phyloP scores from a whole-genome alignment of 129 eudicot genomes.

The Deinandra increscens region DNA sequence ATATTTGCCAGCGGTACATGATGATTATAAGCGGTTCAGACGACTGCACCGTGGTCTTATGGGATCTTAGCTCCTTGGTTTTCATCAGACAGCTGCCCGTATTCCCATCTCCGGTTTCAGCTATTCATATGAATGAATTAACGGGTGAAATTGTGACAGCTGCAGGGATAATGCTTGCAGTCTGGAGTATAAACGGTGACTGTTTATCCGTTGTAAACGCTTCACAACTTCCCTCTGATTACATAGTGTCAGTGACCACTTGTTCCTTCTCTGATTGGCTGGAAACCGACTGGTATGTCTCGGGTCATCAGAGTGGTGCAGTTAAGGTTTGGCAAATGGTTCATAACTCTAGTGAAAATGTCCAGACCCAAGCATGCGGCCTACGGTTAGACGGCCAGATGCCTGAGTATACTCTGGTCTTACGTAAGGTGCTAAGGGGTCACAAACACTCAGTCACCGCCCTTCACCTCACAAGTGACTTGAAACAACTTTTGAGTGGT shows the following conservation, averaged over 20 bases:
- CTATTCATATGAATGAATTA: conserved; percentile 77
- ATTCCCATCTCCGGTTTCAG: conserved; percentile 84
- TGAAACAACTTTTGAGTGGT: conserved; percentile 87
- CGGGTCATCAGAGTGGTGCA: conserved; percentile 98
- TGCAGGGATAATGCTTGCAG: conserved; percentile 87
- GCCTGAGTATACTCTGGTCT: conserved; percentile 74
- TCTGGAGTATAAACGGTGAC: conserved; percentile 90
- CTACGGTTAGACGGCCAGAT: conserved; percentile 45
- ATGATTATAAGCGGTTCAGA: conserved; percentile 85
- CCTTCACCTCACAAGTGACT: conserved; percentile 68
- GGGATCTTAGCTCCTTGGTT: conserved; percentile 87
- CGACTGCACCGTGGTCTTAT: conserved; percentile 72
- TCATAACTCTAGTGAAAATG: conserved; percentile 49
- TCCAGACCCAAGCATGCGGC: conserved; percentile 46
- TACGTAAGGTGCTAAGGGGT: conserved; percentile 78
- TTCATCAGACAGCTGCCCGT: conserved; percentile 87
- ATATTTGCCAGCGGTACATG: conserved; percentile 90
- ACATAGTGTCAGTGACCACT: conserved; percentile 68
- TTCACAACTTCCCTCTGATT: conserved; percentile 96
- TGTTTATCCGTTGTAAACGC: conserved; percentile 82
- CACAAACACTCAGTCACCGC: conserved; percentile 87
- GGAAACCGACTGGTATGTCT: conserved; percentile 82
- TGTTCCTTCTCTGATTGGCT: conserved; percentile 85
- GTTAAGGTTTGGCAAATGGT: conserved; percentile 94
- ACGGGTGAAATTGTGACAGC: conserved; percentile 87